phyloP scores from a whole-genome alignment of 2,329 filamentous ascomycete species.

The Stagonosporopsis vannaccii region DNA sequence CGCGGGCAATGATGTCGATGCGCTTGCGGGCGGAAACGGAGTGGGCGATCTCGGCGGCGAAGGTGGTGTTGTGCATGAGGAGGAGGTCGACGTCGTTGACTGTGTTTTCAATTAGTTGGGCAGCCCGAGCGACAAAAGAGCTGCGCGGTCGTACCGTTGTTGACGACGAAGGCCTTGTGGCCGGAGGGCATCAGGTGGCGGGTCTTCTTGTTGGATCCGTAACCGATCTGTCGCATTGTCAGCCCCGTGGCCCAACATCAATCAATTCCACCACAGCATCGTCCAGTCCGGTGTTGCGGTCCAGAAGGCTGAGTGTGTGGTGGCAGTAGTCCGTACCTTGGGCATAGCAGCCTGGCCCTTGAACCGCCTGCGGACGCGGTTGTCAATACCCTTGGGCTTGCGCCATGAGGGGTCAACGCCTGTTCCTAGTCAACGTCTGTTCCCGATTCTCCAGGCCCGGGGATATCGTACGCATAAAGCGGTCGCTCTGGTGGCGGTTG shows the following conservation, averaged over 20 bases:
- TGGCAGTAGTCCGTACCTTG: slow-evolving; percentile 72
- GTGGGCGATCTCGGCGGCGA: slow-evolving; percentile 98
- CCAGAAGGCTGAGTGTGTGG: slow-evolving; percentile 7
- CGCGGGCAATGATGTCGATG: slow-evolving; percentile 95
- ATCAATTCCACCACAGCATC: neutral
- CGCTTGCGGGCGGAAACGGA: slow-evolving; percentile 98
- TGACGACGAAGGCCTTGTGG: slow-evolving; percentile 99
- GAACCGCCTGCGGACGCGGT: slow-evolving; percentile 96
- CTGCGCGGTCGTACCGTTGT: slow-evolving; percentile 67
- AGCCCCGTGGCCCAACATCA: slow-evolving; percentile 30
- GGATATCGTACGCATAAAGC: slow-evolving; percentile 75
- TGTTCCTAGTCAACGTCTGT: slow-evolving; percentile 40
- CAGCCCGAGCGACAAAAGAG: neutral
- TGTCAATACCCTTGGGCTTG: slow-evolving; percentile 99
- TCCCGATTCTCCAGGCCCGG: slow-evolving; percentile 15
- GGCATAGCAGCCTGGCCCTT: slow-evolving; percentile 96
- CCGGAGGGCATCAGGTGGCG: slow-evolving; percentile 98
- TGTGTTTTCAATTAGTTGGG: slow-evolving; percentile 50
- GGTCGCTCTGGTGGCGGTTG: slow-evolving; percentile 96
- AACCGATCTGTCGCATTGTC: slow-evolving; percentile 78
- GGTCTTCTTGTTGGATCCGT: slow-evolving; percentile 99
- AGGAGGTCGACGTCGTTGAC: slow-evolving; percentile 91
- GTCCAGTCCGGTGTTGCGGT: neutral
- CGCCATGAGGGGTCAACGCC: slow-evolving; percentile 86
- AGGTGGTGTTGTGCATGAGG: slow-evolving; percentile 99